Percentiles rank a stretch among this genome's conserved stretches.
Evolutionary conservation across 176 grass and related monocot genomes (phyloP).

Genomic region (Aegilops umbellulata): DNA sequence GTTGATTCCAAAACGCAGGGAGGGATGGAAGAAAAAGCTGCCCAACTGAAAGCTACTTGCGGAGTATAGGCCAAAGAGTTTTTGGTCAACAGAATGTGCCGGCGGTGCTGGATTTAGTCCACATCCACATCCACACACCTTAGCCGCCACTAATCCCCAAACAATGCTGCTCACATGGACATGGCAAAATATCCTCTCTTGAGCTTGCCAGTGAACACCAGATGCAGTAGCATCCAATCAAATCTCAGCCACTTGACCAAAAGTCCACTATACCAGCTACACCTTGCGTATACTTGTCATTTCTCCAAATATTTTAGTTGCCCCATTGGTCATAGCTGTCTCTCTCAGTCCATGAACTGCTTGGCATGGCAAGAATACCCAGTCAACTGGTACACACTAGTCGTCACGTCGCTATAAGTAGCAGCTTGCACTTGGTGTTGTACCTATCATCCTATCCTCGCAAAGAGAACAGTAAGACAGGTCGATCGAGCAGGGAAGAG

Average conservation of each 20-base stretch:
- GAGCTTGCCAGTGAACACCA: neutral
- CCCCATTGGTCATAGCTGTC: neutral
- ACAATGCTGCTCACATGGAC: neutral
- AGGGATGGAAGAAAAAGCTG: too few species aligned
- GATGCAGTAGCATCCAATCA: neutral
- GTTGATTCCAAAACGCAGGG: too few species aligned
- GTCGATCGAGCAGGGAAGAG: too few species aligned
- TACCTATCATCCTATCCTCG: neutral
- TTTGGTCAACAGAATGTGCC: neutral
- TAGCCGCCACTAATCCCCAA: neutral
- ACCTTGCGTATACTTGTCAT: neutral
- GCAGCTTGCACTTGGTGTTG: neutral
- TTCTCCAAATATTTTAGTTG: neutral
- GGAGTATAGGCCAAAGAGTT: neutral
- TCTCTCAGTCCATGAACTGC: neutral
- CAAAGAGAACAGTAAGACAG: too few species aligned
- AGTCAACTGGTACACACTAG: neutral
- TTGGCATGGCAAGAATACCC: neutral
- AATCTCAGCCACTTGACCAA: neutral
- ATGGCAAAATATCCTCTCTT: neutral
- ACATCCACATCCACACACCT: neutral
- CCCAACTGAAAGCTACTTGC: neutral
- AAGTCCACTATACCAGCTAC: neutral
- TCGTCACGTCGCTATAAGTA: conserved; percentile 17
- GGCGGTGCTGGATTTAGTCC: neutral